These are phyloP conservation scores for Umbelopsis isabellina DNA, from an alignment of 192 early-diverging fungal species.

Conservation along the genomic window DNA sequence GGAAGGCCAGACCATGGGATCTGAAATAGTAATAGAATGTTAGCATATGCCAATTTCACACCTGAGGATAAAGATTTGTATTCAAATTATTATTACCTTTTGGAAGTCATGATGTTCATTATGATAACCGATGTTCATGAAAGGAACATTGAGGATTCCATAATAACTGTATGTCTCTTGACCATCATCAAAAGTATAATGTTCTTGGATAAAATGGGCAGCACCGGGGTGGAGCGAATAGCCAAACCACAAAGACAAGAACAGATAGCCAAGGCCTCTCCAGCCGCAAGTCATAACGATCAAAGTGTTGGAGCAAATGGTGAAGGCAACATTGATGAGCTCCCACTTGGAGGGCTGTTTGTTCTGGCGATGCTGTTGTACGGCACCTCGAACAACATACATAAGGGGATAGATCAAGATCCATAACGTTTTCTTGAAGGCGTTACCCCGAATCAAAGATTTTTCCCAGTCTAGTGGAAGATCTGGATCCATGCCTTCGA, in stretches of 20 bases:
- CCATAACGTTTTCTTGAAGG: conserved; percentile 75
- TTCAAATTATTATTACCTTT: conserved; percentile 35
- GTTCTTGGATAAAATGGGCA: conserved; percentile 97
- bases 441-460: conserved; percentile 71
- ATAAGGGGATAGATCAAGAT: conserved; percentile 84
- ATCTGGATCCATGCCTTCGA: conserved; percentile 91
- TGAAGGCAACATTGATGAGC: conserved; percentile 76
- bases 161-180: conserved; percentile 99
- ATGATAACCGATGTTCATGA: conserved; percentile 97
- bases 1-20: conserved; percentile 91
- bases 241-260: conserved; percentile 76
- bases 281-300: conserved; percentile 61
- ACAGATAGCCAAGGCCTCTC: conserved; percentile 70
- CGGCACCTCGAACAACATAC: conserved; percentile 80
- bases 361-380: conserved; percentile 52
- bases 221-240: conserved; percentile 91
- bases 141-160: conserved; percentile 81
- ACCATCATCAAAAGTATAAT: conserved; percentile 92
- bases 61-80: not conserved
- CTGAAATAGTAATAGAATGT: conserved; percentile 26
- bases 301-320: conserved; percentile 56
- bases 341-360: conserved; percentile 78
- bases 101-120: conserved; percentile 99
- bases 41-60: not conserved
- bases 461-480: conserved; percentile 89